Percentiles rank a stretch among this genome's conserved stretches.
phyloP scores from a whole-genome alignment of 192 early-diverging fungal species.

The Haplosporangium gracile region DNA sequence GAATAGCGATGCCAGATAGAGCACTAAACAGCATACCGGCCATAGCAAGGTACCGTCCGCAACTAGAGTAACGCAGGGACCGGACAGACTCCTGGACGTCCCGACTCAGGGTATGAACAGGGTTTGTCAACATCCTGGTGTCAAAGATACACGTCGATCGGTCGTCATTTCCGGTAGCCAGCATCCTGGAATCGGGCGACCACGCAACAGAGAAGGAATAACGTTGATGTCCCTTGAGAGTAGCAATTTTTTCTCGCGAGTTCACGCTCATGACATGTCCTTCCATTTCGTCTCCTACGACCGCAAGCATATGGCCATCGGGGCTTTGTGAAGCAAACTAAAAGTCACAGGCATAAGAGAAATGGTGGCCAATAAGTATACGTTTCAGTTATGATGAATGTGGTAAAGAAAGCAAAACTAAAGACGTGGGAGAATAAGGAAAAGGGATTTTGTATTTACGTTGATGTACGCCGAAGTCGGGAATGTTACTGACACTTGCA shows the following conservation, averaged over 20 bases:
- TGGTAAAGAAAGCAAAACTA: not conserved
- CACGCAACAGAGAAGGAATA: conserved; percentile 44
- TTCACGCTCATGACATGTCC: conserved; percentile 41
- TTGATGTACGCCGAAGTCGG: conserved; percentile 35
- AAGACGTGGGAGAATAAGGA: not conserved
- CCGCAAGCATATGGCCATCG: conserved; percentile 44
- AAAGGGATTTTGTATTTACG: not conserved
- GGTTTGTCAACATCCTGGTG: conserved; percentile 29
- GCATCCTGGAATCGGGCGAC: conserved; percentile 42
- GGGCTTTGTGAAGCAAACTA: conserved; percentile 53
- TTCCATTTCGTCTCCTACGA: conserved; percentile 26
- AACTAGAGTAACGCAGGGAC: conserved; percentile 43
- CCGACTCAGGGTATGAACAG: conserved; percentile 27
- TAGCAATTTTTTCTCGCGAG: conserved; percentile 40
- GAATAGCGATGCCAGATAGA: not conserved
- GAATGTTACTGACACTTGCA: conserved; percentile 10
- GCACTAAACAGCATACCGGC: conserved; percentile 17
- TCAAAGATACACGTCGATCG: conserved; percentile 41
- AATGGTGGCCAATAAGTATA: not conserved
- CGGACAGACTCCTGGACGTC: conserved; percentile 37
- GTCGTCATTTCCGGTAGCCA: conserved; percentile 49
- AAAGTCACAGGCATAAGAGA: too few relatives aligned
- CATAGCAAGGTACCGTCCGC: conserved; percentile 47
- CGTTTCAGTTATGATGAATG: not conserved
- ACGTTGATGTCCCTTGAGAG: conserved; percentile 38